Base-by-base conservation (phyloP, 2,329 filamentous ascomycete species). In the Aspergillus hortae region DNA sequence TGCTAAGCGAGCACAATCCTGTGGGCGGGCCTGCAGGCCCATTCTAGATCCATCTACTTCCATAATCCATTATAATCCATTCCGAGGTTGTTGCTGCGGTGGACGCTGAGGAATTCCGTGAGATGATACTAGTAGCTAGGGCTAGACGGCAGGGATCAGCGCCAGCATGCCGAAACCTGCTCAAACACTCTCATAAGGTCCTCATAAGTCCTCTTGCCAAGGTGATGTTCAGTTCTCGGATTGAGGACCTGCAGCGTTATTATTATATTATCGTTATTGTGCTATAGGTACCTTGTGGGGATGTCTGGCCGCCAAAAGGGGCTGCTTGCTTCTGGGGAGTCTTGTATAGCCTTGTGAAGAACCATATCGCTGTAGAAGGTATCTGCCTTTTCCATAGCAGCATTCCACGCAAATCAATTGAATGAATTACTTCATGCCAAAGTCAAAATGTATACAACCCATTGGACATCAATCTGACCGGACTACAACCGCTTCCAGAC, bases 181-280 rank as follows among this genome's bases (percentile, higher is more conserved):
- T 65, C 65, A 67, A 67, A 65, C 50, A 54, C 58, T 35, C 65
- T 67, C 65, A 55, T 42, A 67, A 60, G 62, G 62, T 62, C 53
- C 61, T 53, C 54, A 14, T 19, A 60, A 61, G 62, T 62, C 53
- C 61, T 53, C 54, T 15, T 19, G 41, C 45, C 49, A 52, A 52
- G 41, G 36, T 17, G 23, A 43, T 27, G 14, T 4, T 30, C 21
- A n/a, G 1, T 12, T 25, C 6, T n/a, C 7, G 14, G 40, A 44
- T 2, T 48, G 47, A 48, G 47, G 40, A 55, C 46, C 44, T 55
- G 45, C 30, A 33, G 33, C 27, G 32, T n/a, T 44, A 38, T 32
- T 11, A 40, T 23, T 23, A 23, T 23, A 23, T 23, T 23, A 23
- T 23, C 23, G 23, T 23, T 23, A 23, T 5, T 23, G 23, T 6